These are phyloP conservation scores for Globisporangium nodosum DNA, from an alignment of 352 stramenopile genomes.

Conservation along the genomic window DNA sequence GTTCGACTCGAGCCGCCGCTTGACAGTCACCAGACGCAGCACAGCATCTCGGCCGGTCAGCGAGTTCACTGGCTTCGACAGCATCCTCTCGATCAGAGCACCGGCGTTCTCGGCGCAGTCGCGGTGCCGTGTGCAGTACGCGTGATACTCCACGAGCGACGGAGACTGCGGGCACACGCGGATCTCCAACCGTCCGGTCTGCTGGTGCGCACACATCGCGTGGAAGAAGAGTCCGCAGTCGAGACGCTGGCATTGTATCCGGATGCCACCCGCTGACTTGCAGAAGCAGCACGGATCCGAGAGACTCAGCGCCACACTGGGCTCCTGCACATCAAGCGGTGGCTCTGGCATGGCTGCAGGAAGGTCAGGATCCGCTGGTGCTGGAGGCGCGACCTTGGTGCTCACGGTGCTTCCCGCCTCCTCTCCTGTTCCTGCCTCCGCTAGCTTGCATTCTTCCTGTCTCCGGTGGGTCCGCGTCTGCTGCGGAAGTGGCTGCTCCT, in stretches of 20 bases:
- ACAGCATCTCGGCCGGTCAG: constrained; percentile 48
- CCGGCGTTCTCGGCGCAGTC: constrained; percentile 29
- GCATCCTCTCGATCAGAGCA: constrained; percentile 43
- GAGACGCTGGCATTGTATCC: constrained; percentile 52
- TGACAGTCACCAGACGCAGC: constrained; percentile 35
- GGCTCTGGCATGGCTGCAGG: constrained; percentile 6
- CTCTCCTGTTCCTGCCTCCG: background rate
- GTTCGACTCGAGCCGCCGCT: constrained; percentile 29
- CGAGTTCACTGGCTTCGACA: constrained; percentile 41
- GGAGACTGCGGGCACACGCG: constrained; percentile 7
- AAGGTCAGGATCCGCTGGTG: background rate
- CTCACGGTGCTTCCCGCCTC: no score
- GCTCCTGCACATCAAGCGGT: constrained; percentile 8
- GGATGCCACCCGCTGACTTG: constrained; percentile 23
- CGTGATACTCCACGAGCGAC: constrained; percentile 38
- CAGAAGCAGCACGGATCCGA: constrained; percentile 50
- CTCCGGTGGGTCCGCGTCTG: background rate
- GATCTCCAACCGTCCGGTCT: constrained; percentile 31
- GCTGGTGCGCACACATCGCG: constrained; percentile 41
- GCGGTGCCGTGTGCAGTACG: constrained; percentile 65
- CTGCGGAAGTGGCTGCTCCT: background rate
- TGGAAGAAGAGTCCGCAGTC: constrained; percentile 63
- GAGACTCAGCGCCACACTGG: constrained; percentile 11
- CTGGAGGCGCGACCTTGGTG: no score
- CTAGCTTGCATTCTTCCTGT: background rate